Conservation (phyloP, 495 filamentous ascomycete species). For the Diplogelasinospora grovesii region DNA sequence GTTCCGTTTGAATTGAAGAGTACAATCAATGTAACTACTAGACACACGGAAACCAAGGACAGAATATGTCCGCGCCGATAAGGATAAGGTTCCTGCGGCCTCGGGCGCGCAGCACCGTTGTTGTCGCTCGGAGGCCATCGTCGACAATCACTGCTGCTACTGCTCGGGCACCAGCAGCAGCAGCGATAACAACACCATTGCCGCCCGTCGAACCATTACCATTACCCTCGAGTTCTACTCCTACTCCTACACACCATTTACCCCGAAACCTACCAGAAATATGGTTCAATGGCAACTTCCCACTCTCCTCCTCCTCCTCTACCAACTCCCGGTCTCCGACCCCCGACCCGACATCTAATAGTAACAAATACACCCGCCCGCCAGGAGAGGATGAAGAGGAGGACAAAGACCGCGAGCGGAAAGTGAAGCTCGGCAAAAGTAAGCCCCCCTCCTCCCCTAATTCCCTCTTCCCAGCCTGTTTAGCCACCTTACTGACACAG, state of each 20-base stretch:
- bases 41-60: too few relatives aligned
- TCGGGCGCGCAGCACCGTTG: too few relatives aligned
- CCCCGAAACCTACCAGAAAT: constrained; percentile 4
- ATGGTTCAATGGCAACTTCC: constrained; percentile 1
- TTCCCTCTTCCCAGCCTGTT: too few relatives aligned
- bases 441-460: constrained; percentile 21
- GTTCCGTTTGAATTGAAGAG: too few relatives aligned
- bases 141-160: neutral
- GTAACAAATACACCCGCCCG: too few relatives aligned
- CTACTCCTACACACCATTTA: constrained; percentile 1
- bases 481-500: neutral
- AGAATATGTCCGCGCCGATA: constrained; percentile 14
- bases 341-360: too few relatives aligned
- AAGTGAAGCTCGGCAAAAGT: constrained; percentile 88
- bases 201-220: too few relatives aligned
- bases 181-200: neutral
- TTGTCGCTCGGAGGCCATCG: neutral
- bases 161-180: neutral
- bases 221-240: too few relatives aligned
- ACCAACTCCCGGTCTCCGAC: too few relatives aligned
- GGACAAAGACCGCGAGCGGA: constrained; percentile 60
- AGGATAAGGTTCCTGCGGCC: constrained; percentile 10
- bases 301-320: neutral
- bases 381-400: too few relatives aligned
- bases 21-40: too few relatives aligned